Percentiles rank a stretch among this genome's conserved stretches.
Evolutionary conservation across 768 basidiomycete genomes (phyloP).

Genomic region (Kwoniella dendrophila): DNA sequence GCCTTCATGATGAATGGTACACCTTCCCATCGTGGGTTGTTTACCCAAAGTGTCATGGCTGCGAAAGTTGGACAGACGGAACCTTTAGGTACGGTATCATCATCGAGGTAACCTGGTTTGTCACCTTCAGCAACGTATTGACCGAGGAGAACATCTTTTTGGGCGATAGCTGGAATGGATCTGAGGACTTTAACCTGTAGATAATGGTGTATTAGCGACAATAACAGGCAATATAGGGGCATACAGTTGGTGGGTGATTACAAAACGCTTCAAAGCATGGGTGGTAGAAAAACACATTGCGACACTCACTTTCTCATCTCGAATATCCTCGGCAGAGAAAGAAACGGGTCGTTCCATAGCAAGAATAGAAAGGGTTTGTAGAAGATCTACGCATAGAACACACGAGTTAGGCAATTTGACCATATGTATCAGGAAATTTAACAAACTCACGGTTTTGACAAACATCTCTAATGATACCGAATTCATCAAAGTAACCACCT

Average conservation of each 20-base stretch:
- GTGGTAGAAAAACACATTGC: no score
- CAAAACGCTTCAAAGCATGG: no score
- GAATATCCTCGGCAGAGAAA: slow-evolving; percentile 94
- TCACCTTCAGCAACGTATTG: slow-evolving; percentile 77
- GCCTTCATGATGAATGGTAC: slow-evolving; percentile 98
- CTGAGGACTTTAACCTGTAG: slow-evolving; percentile 91
- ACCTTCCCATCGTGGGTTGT: slow-evolving; percentile 97
- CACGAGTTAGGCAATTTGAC: slow-evolving; percentile 28
- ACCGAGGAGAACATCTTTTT: slow-evolving; percentile 80
- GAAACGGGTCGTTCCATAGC: slow-evolving; percentile 99
- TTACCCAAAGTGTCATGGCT: slow-evolving; percentile 82
- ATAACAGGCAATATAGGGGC: background rate
- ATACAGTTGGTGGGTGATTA: no score
- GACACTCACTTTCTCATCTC: slow-evolving; percentile 85
- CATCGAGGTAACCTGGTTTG: slow-evolving; percentile 99
- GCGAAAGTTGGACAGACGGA: slow-evolving; percentile 95
- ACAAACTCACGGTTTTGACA: slow-evolving; percentile 88
- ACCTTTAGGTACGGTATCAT: slow-evolving; percentile 87
- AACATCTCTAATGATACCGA: slow-evolving; percentile 97
- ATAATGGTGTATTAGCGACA: slow-evolving; percentile 5
- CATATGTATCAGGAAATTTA: slow-evolving; percentile 6
- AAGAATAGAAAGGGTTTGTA: slow-evolving; percentile 91
- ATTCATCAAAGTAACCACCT: slow-evolving; percentile 99
- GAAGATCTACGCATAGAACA: slow-evolving; percentile 68
- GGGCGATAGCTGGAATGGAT: slow-evolving; percentile 78